Conservation (phyloP, 2,329 filamentous ascomycete species). For the Talaromyces sp. region DNA sequence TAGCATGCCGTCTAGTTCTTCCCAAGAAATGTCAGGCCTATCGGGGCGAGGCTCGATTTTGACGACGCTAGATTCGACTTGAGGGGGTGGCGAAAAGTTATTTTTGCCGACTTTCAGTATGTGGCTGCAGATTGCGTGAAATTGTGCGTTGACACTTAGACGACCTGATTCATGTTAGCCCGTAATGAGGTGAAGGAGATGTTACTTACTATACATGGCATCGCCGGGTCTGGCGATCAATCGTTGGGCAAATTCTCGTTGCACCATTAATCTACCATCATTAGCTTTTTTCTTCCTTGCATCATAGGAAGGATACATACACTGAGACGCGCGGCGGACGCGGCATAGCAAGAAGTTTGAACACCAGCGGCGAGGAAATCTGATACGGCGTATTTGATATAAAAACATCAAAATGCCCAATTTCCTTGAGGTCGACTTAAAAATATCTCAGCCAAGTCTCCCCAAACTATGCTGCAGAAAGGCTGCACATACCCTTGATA, state of each 20-base stretch:
- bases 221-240: constrained; percentile 85
- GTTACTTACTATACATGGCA: constrained; percentile 66
- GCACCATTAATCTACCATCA: constrained; percentile 91
- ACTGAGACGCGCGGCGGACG: constrained; percentile 70
- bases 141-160: constrained; percentile 89
- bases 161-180: constrained; percentile 40
- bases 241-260: constrained; percentile 88
- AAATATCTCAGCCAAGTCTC: not conserved
- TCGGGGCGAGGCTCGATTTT: constrained; percentile 84
- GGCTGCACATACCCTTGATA: constrained; percentile 52
- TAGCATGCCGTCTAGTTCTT: constrained; percentile 91
- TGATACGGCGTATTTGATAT: constrained; percentile 75
- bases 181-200: not conserved
- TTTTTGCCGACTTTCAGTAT: constrained; percentile 69
- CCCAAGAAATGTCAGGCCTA: constrained; percentile 82
- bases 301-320: constrained; percentile 55
- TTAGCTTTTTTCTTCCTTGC: constrained; percentile 58
- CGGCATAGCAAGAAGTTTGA: constrained; percentile 77
- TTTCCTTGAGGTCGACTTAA: constrained; percentile 17
- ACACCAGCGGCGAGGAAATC: constrained; percentile 89
- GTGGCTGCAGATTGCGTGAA: constrained; percentile 68
- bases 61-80: constrained; percentile 88
- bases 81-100: constrained; percentile 92
- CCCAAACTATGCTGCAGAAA: no score
- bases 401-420: constrained; percentile 66